These are phyloP conservation scores for Amaranthus tricolor DNA, from an alignment of 179 eudicot genomes.

Conservation along the genomic window DNA sequence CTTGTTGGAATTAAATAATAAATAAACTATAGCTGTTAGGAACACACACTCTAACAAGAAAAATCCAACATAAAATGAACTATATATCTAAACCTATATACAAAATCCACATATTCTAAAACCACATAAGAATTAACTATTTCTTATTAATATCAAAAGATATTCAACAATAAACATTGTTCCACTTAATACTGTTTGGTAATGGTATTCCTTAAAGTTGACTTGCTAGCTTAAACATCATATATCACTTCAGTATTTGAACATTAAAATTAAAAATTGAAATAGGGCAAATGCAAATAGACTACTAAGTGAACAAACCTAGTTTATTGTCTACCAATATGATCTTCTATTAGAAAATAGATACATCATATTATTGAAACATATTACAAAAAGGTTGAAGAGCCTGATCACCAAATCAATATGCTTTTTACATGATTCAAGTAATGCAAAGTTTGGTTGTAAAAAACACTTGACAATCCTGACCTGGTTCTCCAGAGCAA, in stretches of 20 bases:
- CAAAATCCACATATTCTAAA: neutral
- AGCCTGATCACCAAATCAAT: neutral
- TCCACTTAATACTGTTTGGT: too few relatives aligned
- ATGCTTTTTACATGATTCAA: neutral
- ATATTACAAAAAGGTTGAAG: neutral
- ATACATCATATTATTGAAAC: neutral
- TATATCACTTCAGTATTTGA: too few relatives aligned
- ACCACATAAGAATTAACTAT: neutral
- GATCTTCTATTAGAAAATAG: neutral
- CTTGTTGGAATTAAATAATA: neutral
- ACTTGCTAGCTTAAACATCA: neutral
- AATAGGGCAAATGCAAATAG: neutral
- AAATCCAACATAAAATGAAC: neutral
- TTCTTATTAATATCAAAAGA: too few relatives aligned
- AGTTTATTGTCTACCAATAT: neutral
- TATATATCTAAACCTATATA: neutral
- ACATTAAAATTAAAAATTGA: neutral
- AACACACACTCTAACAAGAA: neutral
- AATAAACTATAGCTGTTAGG: neutral
- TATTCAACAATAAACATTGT: too few relatives aligned
- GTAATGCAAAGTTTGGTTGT: neutral
- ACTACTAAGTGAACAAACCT: neutral
- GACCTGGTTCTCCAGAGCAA: constrained; percentile 96
- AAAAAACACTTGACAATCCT: constrained; percentile 6
- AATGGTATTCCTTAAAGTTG: neutral